These are phyloP conservation scores for Calonectria multiphialidica DNA, from an alignment of 2,329 filamentous ascomycete genomes.

Conservation along the genomic window DNA sequence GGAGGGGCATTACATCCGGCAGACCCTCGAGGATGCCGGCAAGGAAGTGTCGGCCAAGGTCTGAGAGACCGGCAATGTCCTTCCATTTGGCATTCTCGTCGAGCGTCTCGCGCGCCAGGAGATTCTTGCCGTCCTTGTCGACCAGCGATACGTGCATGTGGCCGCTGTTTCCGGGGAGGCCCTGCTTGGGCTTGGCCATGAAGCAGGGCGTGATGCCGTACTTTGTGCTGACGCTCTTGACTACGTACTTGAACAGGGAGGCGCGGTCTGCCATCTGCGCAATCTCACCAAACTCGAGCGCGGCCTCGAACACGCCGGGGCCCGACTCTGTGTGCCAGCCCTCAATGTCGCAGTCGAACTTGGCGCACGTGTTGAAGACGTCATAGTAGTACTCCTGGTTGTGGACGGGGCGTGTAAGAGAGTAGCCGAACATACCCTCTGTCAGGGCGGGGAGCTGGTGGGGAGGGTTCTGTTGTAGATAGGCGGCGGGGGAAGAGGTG, in stretches of 20 bases:
- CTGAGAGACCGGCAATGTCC: constrained; percentile 85
- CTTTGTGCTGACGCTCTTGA: constrained; percentile 88
- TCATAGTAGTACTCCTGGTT: constrained; percentile 95
- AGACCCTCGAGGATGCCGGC: constrained; percentile 90
- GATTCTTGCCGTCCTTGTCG: constrained; percentile 83
- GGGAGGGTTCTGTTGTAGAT: constrained; percentile 79
- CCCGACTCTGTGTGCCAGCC: constrained; percentile 97
- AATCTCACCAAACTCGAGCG: constrained; percentile 90
- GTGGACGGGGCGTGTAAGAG: constrained; percentile 85
- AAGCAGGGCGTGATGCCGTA: constrained; percentile 96
- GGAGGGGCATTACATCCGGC: constrained; percentile 93
- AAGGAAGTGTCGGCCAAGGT: constrained; percentile 91
- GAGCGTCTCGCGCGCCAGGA: constrained; percentile 79
- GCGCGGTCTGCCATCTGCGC: constrained; percentile 92
- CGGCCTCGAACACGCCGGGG: constrained; percentile 94
- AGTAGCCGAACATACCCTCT: constrained; percentile 97
- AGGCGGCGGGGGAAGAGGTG: constrained; percentile 77
- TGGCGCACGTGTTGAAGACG: constrained; percentile 82
- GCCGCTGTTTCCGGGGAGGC: constrained; percentile 92
- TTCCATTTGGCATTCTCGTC: constrained; percentile 80
- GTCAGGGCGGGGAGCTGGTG: constrained; percentile 83
- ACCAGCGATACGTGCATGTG: constrained; percentile 96
- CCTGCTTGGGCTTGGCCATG: constrained; percentile 96
- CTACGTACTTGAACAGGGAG: constrained; percentile 92
- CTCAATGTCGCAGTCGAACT: constrained; percentile 86